Conservation (phyloP, 208 protist genomes). For the Dictyostelium gargantuum region DNA sequence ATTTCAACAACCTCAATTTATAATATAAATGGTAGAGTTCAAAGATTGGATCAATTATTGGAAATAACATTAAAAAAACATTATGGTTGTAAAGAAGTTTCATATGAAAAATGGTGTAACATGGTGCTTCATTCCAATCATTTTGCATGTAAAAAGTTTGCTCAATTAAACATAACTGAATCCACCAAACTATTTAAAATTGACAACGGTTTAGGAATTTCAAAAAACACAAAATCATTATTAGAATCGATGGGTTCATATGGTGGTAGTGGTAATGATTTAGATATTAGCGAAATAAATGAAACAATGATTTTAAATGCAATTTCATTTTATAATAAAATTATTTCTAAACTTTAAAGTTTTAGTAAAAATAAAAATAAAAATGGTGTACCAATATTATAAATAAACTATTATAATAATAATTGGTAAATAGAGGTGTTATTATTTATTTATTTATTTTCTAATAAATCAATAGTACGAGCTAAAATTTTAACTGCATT, state of each 20-base stretch:
- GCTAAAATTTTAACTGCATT: constrained; percentile 34
- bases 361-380: too few species aligned
- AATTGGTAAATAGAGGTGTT: too few species aligned
- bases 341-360: not conserved
- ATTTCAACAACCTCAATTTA: not conserved
- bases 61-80: not conserved
- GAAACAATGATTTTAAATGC: not conserved
- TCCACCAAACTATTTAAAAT: not conserved
- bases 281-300: not conserved
- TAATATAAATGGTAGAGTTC: not conserved
- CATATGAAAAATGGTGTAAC: not conserved
- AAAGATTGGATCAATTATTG: too few species aligned
- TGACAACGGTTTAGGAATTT: not conserved
- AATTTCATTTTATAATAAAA: not conserved
- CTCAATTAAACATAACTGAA: too few species aligned
- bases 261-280: not conserved
- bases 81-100: not conserved
- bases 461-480: constrained; percentile 50
- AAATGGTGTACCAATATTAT: too few species aligned
- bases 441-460: not conserved
- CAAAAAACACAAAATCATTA: not conserved
- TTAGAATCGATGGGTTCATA: not conserved
- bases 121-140: not conserved
- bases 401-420: too few species aligned
- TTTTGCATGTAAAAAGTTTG: too few species aligned